Conservation (phyloP, 2,329 filamentous ascomycete genomes). For the Septoria linicola region DNA sequence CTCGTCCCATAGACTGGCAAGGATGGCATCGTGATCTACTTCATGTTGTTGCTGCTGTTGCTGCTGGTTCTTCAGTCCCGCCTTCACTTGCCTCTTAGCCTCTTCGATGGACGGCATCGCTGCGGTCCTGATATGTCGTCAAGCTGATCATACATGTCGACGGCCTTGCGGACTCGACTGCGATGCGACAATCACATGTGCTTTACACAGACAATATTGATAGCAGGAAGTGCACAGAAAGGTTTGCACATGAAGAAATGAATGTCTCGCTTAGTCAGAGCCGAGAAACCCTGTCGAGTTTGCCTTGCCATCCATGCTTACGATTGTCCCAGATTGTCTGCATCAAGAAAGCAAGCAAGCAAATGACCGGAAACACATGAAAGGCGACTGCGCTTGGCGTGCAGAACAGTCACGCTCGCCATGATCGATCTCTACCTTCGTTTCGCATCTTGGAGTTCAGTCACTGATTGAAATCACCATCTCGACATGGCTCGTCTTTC, state of each 20-base stretch:
- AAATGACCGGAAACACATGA: constrained; percentile 17
- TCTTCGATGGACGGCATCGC: constrained; percentile 38
- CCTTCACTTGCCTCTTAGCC: constrained; percentile 34
- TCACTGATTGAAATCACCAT: background rate
- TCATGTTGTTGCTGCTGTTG: constrained; percentile 14
- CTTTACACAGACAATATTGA: too few species aligned
- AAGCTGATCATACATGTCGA: constrained; percentile 11
- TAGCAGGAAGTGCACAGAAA: too few species aligned
- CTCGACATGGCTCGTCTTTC: constrained; percentile 29
- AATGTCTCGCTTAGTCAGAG: constrained; percentile 1
- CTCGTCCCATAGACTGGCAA: constrained; percentile 35
- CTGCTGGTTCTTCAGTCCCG: constrained; percentile 22
- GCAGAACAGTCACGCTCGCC: background rate
- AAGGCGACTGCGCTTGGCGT: too few species aligned
- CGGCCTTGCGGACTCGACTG: background rate
- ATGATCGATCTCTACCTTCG: background rate
- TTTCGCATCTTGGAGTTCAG: background rate
- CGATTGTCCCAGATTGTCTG: constrained; percentile 4
- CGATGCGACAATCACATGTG: background rate
- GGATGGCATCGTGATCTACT: constrained; percentile 37
- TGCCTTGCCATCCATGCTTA: constrained; percentile 9
- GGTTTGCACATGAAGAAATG: background rate
- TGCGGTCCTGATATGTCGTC: constrained; percentile 7
- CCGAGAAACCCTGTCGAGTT: constrained; percentile 1
- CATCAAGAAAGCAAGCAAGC: constrained; percentile 13